Base-by-base conservation (phyloP, 495 filamentous ascomycete genomes). In the Penicillium psychrofluorescens region DNA sequence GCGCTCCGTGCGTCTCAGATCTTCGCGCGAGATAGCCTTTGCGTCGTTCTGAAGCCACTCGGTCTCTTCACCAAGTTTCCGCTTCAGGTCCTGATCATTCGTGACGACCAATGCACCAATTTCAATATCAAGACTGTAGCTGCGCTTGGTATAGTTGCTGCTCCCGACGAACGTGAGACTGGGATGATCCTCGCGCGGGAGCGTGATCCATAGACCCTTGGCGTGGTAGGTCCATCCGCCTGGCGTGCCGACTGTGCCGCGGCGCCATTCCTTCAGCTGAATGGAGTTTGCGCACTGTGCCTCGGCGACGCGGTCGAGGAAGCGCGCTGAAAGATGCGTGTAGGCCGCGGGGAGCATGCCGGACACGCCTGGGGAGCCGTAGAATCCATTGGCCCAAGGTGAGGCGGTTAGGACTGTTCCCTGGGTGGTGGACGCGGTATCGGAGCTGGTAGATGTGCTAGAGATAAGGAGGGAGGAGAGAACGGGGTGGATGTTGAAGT, bases 181-280 rank as follows among this genome's bases (percentile, higher is more conserved):
- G 2, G 91, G 89, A 35, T 66, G 41, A 47, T 71, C 61, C 38
- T 68, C 67, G 35, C 56, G 50, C 0, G 82, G 81, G 10, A 96
- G 63, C 0, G 87, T 88, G 15, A 95, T 75, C 92, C 92, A 98
- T 2, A 98, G 70, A 0, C 92, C 92, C 65, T 99, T 99, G 38
- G 92, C 92, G 56, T 99, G 92, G 59, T 99, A 99, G 0, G 90
- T 95, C 92, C 92, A 99, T 2, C 87, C 94, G 12, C 72, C 84
- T 1, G 81, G 80, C 54, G 88, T 78, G 22, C 82, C 81, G 16
- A 95, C 84, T 0, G 81, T 86, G 6, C 91, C 92, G 34, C 77
- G 78, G 34, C 82, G 76, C 94, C 94, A 99, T 65, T 99, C 92
- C 43, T 83, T 83, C 10, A 99, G 67, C 22, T 77, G 64, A n/a